Evolutionary conservation across 768 basidiomycete genomes (phyloP).

Genomic region (Zangia roseola): DNA sequence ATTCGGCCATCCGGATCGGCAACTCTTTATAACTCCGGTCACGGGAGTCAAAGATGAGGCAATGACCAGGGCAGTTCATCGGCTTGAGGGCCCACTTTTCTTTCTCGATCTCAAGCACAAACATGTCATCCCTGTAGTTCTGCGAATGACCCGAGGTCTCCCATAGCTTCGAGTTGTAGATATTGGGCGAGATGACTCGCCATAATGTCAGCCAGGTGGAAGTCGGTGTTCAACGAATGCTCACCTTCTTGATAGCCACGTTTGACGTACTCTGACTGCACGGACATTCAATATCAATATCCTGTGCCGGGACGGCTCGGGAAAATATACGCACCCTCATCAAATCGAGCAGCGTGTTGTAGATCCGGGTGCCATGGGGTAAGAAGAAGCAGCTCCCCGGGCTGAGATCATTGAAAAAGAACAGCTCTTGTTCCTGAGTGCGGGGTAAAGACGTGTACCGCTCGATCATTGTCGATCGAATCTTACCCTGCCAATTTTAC

Average conservation of each 20-base stretch:
- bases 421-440: constrained; percentile 87
- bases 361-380: constrained; percentile 95
- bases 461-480: not conserved
- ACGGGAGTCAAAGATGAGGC: constrained; percentile 90
- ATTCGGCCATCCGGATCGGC: constrained; percentile 97
- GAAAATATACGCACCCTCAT: constrained; percentile 67
- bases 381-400: constrained; percentile 97
- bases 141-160: constrained; percentile 98
- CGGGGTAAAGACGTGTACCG: not conserved
- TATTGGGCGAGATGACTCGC: constrained; percentile 94
- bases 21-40: constrained; percentile 95
- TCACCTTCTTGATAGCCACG: constrained; percentile 93
- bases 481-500: constrained; percentile 85
- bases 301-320: constrained; percentile 1
- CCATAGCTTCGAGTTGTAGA: constrained; percentile 96
- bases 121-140: constrained; percentile 99
- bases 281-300: constrained; percentile 3
- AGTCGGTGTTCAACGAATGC: not conserved
- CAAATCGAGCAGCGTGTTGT: constrained; percentile 88
- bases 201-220: constrained; percentile 10
- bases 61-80: constrained; percentile 99
- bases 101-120: constrained; percentile 90
- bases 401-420: constrained; percentile 97
- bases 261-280: constrained; percentile 86
- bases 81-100: constrained; percentile 96